Conservation (phyloP, 495 filamentous ascomycete species). For the Daldinia concentrica region DNA sequence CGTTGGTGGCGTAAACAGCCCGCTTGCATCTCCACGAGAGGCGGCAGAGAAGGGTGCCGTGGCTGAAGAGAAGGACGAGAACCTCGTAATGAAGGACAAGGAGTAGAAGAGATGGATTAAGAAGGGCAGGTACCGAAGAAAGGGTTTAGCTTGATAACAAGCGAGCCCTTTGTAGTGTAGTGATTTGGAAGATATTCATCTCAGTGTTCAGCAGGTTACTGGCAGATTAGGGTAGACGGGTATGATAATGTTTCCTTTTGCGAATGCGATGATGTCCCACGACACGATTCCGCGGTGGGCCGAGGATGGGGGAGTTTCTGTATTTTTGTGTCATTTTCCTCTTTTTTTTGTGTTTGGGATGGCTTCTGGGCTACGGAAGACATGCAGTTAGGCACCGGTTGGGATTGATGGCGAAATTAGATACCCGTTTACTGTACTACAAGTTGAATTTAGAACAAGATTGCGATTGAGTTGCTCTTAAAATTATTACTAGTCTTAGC, state of each 20-base stretch:
- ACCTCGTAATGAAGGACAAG: slow-evolving; percentile 22
- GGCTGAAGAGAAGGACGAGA: slow-evolving; percentile 45
- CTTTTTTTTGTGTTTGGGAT: background rate
- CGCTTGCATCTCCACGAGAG: slow-evolving; percentile 66
- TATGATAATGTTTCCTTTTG: slow-evolving; percentile 17
- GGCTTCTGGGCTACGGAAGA: slow-evolving; percentile 2
- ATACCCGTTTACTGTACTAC: slow-evolving; percentile 41
- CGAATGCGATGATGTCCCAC: slow-evolving; percentile 22
- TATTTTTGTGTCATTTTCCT: background rate
- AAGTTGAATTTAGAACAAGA: slow-evolving; percentile 31
- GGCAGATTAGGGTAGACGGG: slow-evolving; percentile 8
- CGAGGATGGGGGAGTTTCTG: background rate
- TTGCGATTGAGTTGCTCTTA: slow-evolving; percentile 11
- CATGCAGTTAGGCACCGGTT: background rate
- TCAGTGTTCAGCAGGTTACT: slow-evolving; percentile 8
- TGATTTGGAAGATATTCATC: background rate
- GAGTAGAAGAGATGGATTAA: slow-evolving; percentile 7
- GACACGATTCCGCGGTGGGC: slow-evolving; percentile 13
- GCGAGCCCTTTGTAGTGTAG: background rate
- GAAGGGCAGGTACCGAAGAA: background rate
- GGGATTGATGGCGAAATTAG: slow-evolving; percentile 37
- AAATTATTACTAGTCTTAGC: background rate
- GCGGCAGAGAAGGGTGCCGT: slow-evolving; percentile 45
- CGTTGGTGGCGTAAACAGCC: slow-evolving; percentile 70
- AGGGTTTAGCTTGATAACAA: background rate